phyloP scores from a whole-genome alignment of 2,329 filamentous ascomycete genomes.

The Akanthomyces uredinophilus region DNA sequence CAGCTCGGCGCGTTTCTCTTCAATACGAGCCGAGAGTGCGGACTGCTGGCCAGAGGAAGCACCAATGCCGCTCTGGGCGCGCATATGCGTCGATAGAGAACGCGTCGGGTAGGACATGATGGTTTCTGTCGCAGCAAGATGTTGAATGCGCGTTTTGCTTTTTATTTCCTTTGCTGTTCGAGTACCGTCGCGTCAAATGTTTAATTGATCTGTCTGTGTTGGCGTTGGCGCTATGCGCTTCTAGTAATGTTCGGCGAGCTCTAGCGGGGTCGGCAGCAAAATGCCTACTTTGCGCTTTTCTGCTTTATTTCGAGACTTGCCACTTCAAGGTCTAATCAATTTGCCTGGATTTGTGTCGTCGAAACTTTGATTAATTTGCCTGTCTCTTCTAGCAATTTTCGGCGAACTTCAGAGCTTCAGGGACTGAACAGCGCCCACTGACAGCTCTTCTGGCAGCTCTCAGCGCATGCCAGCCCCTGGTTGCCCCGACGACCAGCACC shows the following conservation, averaged over 20 bases:
- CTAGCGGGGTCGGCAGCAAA: neutral
- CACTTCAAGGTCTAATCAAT: too few relatives aligned
- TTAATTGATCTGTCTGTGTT: neutral
- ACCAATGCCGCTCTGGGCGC: slow-evolving; percentile 51
- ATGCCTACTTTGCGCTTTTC: too few relatives aligned
- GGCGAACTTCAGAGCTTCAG: too few relatives aligned
- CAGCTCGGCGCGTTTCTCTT: slow-evolving; percentile 80
- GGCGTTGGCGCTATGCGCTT: neutral
- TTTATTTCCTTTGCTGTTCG: too few relatives aligned
- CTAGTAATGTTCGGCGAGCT: neutral
- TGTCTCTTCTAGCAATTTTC: too few relatives aligned
- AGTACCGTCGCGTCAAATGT: neutral
- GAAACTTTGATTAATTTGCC: too few relatives aligned
- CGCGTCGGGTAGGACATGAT: slow-evolving; percentile 53
- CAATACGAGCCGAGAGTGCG: slow-evolving; percentile 67
- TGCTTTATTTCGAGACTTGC: too few relatives aligned
- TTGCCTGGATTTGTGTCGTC: too few relatives aligned
- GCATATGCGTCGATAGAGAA: slow-evolving; percentile 61
- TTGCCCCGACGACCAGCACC: slow-evolving; percentile 8
- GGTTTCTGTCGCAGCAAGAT: neutral
- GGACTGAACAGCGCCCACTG: too few relatives aligned
- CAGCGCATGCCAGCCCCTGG: neutral
- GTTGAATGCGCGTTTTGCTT: neutral
- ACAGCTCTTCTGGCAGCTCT: neutral
- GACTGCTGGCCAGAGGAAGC: slow-evolving; percentile 58